phyloP scores from a whole-genome alignment of 2,329 filamentous ascomycete species.

The Tolypocladium cylindrosporum region DNA sequence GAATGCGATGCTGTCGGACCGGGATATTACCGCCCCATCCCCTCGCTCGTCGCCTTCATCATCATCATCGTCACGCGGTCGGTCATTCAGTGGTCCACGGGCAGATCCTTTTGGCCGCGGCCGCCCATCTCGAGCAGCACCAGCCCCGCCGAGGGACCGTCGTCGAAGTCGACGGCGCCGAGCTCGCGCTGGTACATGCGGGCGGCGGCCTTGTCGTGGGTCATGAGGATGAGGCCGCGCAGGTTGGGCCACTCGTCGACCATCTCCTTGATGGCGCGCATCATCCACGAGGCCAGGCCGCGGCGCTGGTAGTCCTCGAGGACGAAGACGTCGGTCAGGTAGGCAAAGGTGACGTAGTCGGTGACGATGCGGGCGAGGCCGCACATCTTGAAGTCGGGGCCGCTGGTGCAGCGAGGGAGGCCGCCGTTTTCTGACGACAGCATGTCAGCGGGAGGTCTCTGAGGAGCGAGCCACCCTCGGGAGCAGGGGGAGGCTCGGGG shows the following conservation, averaged over 20 bases:
- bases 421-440: slow-evolving; percentile 18
- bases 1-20: neutral
- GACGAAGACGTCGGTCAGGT: slow-evolving; percentile 59
- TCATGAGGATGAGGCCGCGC: slow-evolving; percentile 47
- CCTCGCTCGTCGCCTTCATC: neutral
- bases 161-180: slow-evolving; percentile 32
- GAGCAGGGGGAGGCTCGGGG: neutral
- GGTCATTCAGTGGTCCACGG: slow-evolving; percentile 7
- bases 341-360: slow-evolving; percentile 59
- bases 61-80: neutral
- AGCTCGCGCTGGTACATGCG: slow-evolving; percentile 38
- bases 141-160: slow-evolving; percentile 29
- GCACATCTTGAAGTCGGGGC: slow-evolving; percentile 23
- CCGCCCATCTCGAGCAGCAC: slow-evolving; percentile 31
- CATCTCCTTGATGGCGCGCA: slow-evolving; percentile 48
- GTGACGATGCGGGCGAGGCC: slow-evolving; percentile 50
- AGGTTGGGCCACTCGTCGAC: slow-evolving; percentile 47
- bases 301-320: slow-evolving; percentile 46
- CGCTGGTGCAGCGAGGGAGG: slow-evolving; percentile 17
- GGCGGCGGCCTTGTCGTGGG: slow-evolving; percentile 27
- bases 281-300: slow-evolving; percentile 57
- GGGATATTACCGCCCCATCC: neutral
- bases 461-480: neutral
- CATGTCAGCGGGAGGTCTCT: slow-evolving; percentile 1
- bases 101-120: slow-evolving; percentile 22